Evolutionary conservation across 1,284 basidiomycete species (phyloP).

Genomic region (Trametes sp.): DNA sequence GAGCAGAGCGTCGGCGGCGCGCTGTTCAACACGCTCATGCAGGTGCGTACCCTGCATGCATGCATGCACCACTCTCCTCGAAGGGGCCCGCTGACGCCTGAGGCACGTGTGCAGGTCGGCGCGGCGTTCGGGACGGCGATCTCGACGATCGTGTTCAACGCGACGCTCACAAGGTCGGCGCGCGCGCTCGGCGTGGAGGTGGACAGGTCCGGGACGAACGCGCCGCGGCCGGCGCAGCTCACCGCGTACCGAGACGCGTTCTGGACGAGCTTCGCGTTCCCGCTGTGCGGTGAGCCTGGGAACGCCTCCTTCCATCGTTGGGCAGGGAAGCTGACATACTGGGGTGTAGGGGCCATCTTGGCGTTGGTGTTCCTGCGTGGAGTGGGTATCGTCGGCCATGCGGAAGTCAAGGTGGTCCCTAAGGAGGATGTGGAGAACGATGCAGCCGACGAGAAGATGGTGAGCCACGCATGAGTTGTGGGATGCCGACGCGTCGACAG

Average conservation of each 20-base stretch:
- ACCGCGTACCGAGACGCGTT: conserved; percentile 66
- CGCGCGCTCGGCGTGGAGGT: conserved; percentile 41
- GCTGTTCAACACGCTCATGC: conserved; percentile 79
- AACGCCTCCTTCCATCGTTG: neutral
- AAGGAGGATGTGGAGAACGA: neutral
- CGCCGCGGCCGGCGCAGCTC: conserved; percentile 51
- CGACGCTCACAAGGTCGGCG: conserved; percentile 48
- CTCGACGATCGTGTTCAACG: conserved; percentile 75
- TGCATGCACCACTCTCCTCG: neutral
- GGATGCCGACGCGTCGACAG: too few species aligned
- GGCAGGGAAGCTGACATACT: neutral
- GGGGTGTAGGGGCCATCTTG: conserved; percentile 53
- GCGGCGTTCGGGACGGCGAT: conserved; percentile 75
- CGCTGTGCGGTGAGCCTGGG: neutral
- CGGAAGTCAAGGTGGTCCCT: neutral
- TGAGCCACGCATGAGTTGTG: neutral
- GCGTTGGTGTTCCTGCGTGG: conserved; percentile 62
- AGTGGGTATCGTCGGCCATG: conserved; percentile 65
- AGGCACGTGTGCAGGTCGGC: neutral
- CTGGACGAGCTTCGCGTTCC: conserved; percentile 70
- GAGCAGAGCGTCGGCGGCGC: conserved; percentile 85
- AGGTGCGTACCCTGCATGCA: conserved; percentile 62
- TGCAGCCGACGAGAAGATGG: neutral
- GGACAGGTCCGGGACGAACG: conserved; percentile 41
- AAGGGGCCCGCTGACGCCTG: too few species aligned